Conservation (phyloP, 345 rosid species). For the Salix exigua region DNA sequence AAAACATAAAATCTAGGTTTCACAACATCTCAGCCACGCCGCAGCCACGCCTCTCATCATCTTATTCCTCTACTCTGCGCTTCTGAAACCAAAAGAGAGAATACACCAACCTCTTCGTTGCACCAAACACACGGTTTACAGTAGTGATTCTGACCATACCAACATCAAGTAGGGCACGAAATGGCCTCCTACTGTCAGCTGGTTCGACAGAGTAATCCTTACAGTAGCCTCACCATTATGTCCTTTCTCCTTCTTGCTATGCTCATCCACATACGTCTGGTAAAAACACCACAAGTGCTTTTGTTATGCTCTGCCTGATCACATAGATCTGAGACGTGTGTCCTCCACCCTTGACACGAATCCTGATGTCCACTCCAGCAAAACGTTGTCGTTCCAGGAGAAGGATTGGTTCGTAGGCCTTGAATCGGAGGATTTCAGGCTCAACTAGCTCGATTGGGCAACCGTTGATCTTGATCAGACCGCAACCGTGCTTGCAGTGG, state of each 20-base stretch:
- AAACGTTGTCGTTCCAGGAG: constrained; percentile 20
- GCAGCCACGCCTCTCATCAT: no score
- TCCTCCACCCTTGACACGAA: constrained; percentile 77
- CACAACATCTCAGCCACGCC: no score
- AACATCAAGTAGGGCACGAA: constrained; percentile 81
- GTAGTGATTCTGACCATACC: constrained; percentile 70
- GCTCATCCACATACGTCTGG: constrained; percentile 86
- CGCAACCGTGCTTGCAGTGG: constrained; percentile 17
- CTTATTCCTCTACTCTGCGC: no score
- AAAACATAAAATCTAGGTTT: no score
- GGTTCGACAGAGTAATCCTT: constrained; percentile 81
- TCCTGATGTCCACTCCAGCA: constrained; percentile 40
- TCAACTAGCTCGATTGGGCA: constrained; percentile 25
- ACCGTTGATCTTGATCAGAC: constrained; percentile 27
- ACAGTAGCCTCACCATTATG: constrained; percentile 76
- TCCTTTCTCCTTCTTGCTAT: constrained; percentile 83
- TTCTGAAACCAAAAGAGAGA: no score
- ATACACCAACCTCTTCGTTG: constrained; percentile 40
- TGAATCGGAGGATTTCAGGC: constrained; percentile 28
- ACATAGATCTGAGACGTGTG: constrained; percentile 93
- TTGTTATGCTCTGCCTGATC: constrained; percentile 81
- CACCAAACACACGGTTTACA: constrained; percentile 74
- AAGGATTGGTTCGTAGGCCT: constrained; percentile 24
- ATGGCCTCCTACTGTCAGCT: constrained; percentile 66
- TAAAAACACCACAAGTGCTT: constrained; percentile 72